Percentiles rank a stretch among this genome's conserved stretches.
phyloP scores from a whole-genome alignment of 257 asterid species.

The Nicotiana sylvestris region DNA sequence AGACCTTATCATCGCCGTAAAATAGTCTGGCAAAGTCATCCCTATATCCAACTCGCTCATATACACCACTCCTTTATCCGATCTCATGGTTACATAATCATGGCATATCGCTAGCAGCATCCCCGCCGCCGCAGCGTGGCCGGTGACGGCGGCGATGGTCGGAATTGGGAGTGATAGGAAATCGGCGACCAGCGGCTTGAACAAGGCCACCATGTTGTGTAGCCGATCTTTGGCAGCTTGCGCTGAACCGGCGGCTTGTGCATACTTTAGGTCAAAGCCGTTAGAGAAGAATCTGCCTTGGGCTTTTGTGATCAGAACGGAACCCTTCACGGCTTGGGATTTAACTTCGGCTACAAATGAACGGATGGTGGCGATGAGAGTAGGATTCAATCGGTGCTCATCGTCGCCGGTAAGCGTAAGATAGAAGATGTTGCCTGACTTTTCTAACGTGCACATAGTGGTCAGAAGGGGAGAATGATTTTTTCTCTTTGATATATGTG shows the following conservation, averaged over 20 bases:
- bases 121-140: slow-evolving; percentile 92
- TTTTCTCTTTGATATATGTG: background rate
- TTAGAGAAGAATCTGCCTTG: slow-evolving; percentile 82
- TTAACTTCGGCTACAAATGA: slow-evolving; percentile 49
- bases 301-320: slow-evolving; percentile 63
- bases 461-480: background rate
- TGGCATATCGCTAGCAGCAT: slow-evolving; percentile 62
- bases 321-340: slow-evolving; percentile 57
- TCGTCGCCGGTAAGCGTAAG: slow-evolving; percentile 60
- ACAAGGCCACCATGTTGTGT: slow-evolving; percentile 48
- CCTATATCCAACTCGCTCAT: slow-evolving; percentile 90
- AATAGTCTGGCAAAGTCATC: slow-evolving; percentile 72
- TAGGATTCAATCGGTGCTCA: slow-evolving; percentile 70
- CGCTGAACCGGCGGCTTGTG: slow-evolving; percentile 58
- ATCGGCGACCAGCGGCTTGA: slow-evolving; percentile 61
- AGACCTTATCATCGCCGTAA: slow-evolving; percentile 47
- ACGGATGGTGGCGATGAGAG: slow-evolving; percentile 54
- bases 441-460: slow-evolving; percentile 74
- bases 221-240: slow-evolving; percentile 47
- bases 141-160: slow-evolving; percentile 73
- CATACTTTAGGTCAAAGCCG: slow-evolving; percentile 74
- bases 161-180: slow-evolving; percentile 69
- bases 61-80: slow-evolving; percentile 56
- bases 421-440: slow-evolving; percentile 53
- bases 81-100: slow-evolving; percentile 64